phyloP scores from a whole-genome alignment of 805 yeast genomes.

The Candida sanyiensis region DNA sequence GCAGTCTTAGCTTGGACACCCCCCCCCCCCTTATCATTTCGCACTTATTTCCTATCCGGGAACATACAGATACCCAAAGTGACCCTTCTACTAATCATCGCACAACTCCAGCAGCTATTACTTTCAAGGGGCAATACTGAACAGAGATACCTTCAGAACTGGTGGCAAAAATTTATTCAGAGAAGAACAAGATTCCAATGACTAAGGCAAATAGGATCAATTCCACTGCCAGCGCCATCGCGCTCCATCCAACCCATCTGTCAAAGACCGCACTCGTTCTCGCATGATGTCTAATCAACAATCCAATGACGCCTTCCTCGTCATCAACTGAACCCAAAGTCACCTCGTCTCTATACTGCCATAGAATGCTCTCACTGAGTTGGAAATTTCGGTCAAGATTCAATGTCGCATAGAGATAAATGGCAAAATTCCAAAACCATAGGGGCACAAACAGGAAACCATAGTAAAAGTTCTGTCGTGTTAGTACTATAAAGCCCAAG shows the following conservation, averaged over 20 bases:
- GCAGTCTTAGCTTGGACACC: background rate
- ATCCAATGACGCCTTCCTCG: slow-evolving; percentile 10
- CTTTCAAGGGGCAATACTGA: no score
- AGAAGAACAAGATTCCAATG: no score
- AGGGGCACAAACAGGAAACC: slow-evolving; percentile 18
- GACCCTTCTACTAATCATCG: no score
- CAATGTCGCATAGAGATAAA: slow-evolving; percentile 6
- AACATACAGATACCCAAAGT: no score
- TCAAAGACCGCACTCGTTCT: slow-evolving; percentile 7
- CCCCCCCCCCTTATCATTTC: background rate
- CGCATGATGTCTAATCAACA: slow-evolving; percentile 16
- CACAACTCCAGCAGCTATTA: no score
- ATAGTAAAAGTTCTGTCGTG: slow-evolving; percentile 20
- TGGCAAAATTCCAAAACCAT: slow-evolving; percentile 18
- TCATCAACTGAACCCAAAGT: slow-evolving; percentile 12
- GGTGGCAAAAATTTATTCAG: no score
- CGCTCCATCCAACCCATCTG: slow-evolving; percentile 19
- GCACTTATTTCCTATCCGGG: no score
- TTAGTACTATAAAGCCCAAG: background rate
- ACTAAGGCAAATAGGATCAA: slow-evolving; percentile 4
- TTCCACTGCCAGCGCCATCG: slow-evolving; percentile 9
- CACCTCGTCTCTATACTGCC: slow-evolving; percentile 15
- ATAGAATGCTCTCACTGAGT: slow-evolving; percentile 16
- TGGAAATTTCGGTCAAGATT: slow-evolving; percentile 9
- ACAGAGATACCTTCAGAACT: no score